These are phyloP conservation scores for Xylariomycetidae sp. DNA, from an alignment of 2,329 filamentous ascomycete species.

Conservation along the genomic window DNA sequence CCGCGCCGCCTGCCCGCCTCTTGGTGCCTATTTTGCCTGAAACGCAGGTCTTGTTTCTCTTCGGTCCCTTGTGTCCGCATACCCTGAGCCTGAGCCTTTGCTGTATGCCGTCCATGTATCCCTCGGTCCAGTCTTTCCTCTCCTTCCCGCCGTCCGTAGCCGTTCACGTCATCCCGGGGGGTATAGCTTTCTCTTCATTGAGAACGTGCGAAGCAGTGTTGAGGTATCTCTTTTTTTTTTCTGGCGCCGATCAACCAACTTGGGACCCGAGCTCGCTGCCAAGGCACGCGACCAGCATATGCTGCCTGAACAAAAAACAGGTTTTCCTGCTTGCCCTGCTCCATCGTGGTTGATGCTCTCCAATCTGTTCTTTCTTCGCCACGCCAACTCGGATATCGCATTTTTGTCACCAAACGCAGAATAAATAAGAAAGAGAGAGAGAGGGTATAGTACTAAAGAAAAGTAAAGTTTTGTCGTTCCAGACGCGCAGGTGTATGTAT, in stretches of 20 bases:
- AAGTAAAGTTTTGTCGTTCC: slow-evolving; percentile 14
- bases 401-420: slow-evolving; percentile 4
- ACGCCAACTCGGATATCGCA: slow-evolving; percentile 6
- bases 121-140: background rate
- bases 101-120: no score
- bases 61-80: no score
- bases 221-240: slow-evolving; percentile 9
- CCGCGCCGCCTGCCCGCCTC: background rate
- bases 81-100: no score
- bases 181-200: no score
- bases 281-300: no score
- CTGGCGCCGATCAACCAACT: no score
- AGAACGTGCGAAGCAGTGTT: no score
- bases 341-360: slow-evolving; percentile 2
- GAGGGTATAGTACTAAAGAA: slow-evolving; percentile 9
- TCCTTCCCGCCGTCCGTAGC: background rate
- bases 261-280: no score
- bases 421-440: slow-evolving; percentile 7
- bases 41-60: background rate
- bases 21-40: slow-evolving; percentile 4
- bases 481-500: slow-evolving; percentile 21
- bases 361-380: slow-evolving; percentile 7
- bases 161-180: no score
- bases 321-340: background rate
- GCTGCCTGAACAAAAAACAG: slow-evolving; percentile 7